These are phyloP conservation scores for Fusarium setosum DNA, from an alignment of 2,329 filamentous ascomycete species.

Conservation along the genomic window DNA sequence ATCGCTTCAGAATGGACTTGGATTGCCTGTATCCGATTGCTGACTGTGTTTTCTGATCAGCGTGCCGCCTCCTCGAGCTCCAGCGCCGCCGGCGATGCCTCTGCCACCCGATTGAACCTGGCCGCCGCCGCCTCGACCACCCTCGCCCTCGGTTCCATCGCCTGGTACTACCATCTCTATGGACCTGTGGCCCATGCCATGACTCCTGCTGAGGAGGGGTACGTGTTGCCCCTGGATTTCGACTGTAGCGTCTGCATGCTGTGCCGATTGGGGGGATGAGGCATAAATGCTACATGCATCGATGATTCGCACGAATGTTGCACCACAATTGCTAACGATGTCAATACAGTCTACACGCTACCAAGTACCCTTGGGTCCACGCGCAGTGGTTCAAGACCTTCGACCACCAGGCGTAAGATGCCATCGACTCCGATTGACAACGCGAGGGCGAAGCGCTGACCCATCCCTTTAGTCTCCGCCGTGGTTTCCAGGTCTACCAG, in stretches of 20 bases:
- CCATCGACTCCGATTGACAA: constrained; percentile 12
- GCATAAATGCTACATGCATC: constrained; percentile 47
- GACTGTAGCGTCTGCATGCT: constrained; percentile 13
- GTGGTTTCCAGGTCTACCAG: constrained; percentile 99
- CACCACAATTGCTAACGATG: constrained; percentile 44
- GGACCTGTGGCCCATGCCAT: constrained; percentile 87
- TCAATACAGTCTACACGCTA: constrained; percentile 81
- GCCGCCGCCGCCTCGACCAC: constrained; percentile 88
- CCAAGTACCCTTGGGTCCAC: constrained; percentile 96
- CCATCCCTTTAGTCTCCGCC: constrained; percentile 77
- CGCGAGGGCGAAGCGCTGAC: constrained; percentile 27
- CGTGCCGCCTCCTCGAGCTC: constrained; percentile 79
- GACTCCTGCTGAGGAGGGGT: constrained; percentile 98
- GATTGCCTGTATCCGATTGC: constrained; percentile 43
- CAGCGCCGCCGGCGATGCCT: constrained; percentile 74
- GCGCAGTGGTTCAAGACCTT: constrained; percentile 93
- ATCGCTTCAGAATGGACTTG: constrained; percentile 41
- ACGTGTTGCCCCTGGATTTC: constrained; percentile 59
- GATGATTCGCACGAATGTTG: constrained; percentile 20
- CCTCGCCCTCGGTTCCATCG: constrained; percentile 87
- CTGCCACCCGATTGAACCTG: constrained; percentile 85
- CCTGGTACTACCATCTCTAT: constrained; percentile 98
- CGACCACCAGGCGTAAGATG: constrained; percentile 91
- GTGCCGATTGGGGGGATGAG: constrained; percentile 40
- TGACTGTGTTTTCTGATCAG: constrained; percentile 57